Conservation (phyloP, 2,329 filamentous ascomycete genomes). For the Lecanicillium sp. region DNA sequence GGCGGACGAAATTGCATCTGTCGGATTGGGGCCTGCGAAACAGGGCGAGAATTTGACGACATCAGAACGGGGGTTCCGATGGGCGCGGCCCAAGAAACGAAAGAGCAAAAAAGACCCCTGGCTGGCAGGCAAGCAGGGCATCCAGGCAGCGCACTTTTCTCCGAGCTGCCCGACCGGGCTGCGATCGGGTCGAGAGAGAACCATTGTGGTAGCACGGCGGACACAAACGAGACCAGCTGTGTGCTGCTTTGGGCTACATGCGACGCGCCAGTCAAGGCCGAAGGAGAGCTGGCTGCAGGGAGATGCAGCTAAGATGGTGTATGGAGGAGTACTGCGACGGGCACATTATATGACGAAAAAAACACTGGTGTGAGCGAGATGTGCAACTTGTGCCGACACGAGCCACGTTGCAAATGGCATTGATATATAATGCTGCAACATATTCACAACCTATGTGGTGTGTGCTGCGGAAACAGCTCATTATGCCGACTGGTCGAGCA, state of each 20-base stretch:
- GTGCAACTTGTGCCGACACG: background rate
- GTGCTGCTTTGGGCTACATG: no score
- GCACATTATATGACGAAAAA: background rate
- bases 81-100: background rate
- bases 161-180: background rate
- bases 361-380: background rate
- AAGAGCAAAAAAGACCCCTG: background rate
- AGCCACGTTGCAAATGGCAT: conserved; percentile 14
- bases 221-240: background rate
- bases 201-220: background rate
- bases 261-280: background rate
- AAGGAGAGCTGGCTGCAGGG: background rate
- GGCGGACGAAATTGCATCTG: conserved; percentile 6
- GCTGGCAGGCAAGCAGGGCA: background rate
- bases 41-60: no score
- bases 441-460: background rate
- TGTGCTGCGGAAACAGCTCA: conserved; percentile 3
- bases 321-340: background rate
- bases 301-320: background rate
- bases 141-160: no score
- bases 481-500: no score
- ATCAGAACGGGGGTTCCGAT: background rate
- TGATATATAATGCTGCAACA: no score
- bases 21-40: no score
- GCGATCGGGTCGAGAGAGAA: conserved; percentile 2